Base-by-base conservation (phyloP, 164 flowering plant genomes). In the Kalanchoe fedtschenkoi region DNA sequence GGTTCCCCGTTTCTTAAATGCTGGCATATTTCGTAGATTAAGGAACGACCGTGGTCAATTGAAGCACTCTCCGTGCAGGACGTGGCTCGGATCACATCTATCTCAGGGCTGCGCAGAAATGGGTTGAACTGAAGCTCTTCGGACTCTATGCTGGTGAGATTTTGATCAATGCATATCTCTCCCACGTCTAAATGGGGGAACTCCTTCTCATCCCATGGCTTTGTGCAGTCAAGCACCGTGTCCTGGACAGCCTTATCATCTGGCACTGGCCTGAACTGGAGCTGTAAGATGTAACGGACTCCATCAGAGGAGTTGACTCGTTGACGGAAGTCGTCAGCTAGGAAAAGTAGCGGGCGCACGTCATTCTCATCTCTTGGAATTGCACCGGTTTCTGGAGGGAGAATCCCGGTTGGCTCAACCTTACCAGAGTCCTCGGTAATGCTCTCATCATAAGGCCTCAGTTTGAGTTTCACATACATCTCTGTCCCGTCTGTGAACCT, bases 301-400 rank as follows among this genome's bases (percentile, higher is more conserved):
- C 85, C 87, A 17, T 62, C 69, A 14, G 76, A 63, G 2, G 81
- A 74, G 43, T 34, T 70, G 34, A 85, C 85, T 10, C 85, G 85
- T 42, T 44, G 38, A 22, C 66, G 76, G 62, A 84, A 87, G 61
- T 87, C 95, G 19, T 87, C 74, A 13, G 83, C 88, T 35, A 87
- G 84, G 74, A 87, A 87, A 58, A 84, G 85, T 14, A 76, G 66
- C 1, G 89, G 88, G 26, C 87, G 80, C 21, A 68, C 73, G 65
- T 87, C 95, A 2, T 69, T 71, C 4, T 70, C 71, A 41, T 74
- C 74, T 60, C 90, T 74, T 2, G 90, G 88, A 56, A 87, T 83
- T 22, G 95, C 87, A 26, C 95, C 95, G 34, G 95, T 87, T 69
- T 87, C 88, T 15, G 90, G 95, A 7, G 90, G 95, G 38, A 87